A percentile compares a stretch with the other conserved stretches of the same genome.
Evolutionary conservation across 768 basidiomycete species (phyloP).

Genomic region (Suillus hirtellus): DNA sequence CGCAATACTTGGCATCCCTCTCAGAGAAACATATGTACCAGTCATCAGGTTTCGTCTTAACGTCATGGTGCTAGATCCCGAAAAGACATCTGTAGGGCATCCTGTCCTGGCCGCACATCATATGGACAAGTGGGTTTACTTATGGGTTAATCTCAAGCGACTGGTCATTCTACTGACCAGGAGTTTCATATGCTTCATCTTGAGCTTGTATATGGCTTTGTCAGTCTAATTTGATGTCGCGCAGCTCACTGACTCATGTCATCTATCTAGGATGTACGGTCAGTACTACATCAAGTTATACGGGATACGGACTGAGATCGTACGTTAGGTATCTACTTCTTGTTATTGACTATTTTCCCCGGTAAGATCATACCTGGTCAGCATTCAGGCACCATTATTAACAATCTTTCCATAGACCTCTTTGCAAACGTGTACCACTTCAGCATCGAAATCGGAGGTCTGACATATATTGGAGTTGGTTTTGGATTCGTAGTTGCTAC

Average conservation of each 20-base stretch:
- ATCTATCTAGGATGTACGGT: background rate
- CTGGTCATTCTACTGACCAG: background rate
- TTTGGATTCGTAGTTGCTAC: constrained; percentile 54
- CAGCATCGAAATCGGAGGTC: constrained; percentile 49
- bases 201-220: constrained; percentile 2
- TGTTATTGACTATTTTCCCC: background rate
- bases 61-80: background rate
- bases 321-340: background rate
- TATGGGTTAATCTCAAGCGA: background rate
- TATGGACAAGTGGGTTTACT: background rate
- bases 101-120: background rate
- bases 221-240: background rate
- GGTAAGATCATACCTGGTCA: background rate
- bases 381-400: background rate
- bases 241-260: background rate
- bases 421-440: constrained; percentile 56
- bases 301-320: background rate
- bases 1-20: background rate
- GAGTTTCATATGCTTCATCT: background rate
- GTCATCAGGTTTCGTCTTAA: background rate
- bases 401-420: constrained; percentile 26
- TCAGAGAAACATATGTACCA: background rate
- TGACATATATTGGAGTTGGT: constrained; percentile 55
- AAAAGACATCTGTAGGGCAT: background rate
- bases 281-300: background rate